Percentiles rank a stretch among this genome's conserved stretches.
These are phyloP conservation scores for Calendula officinalis DNA, from an alignment of 129 eudicot species.

Conservation along the genomic window DNA sequence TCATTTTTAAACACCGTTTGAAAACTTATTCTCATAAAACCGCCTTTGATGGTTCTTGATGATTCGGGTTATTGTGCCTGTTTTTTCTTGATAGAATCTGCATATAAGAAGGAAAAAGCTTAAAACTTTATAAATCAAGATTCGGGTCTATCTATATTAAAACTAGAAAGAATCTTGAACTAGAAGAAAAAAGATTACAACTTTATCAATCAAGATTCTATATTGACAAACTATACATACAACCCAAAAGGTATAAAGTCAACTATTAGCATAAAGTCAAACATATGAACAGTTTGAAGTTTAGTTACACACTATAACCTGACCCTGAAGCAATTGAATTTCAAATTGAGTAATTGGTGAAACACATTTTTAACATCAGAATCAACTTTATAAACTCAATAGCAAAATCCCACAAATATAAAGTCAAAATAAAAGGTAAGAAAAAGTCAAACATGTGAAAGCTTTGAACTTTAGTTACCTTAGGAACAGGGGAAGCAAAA, in stretches of 20 bases:
- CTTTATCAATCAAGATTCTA: conserved; percentile 23
- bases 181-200: neutral
- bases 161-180: neutral
- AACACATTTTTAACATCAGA: conserved; percentile 5
- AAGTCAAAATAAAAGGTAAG: conserved; percentile 1
- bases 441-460: conserved; percentile 7
- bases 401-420: conserved; percentile 8
- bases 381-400: conserved; percentile 6
- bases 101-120: conserved; percentile 18
- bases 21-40: conserved; percentile 30
- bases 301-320: neutral
- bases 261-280: no score
- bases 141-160: neutral
- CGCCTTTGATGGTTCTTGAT: conserved; percentile 31
- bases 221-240: neutral
- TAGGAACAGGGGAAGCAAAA: conserved; percentile 47
- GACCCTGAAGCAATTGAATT: neutral
- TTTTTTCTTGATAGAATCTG: conserved; percentile 46
- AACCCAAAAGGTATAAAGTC: neutral
- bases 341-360: conserved; percentile 12
- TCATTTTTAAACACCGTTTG: conserved; percentile 27
- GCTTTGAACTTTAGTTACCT: conserved; percentile 31
- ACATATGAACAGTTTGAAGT: no score
- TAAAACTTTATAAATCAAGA: conserved; percentile 21
- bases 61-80: conserved; percentile 25